Conservation (phyloP, 2,329 filamentous ascomycete genomes). For the Mariannaea elegans region DNA sequence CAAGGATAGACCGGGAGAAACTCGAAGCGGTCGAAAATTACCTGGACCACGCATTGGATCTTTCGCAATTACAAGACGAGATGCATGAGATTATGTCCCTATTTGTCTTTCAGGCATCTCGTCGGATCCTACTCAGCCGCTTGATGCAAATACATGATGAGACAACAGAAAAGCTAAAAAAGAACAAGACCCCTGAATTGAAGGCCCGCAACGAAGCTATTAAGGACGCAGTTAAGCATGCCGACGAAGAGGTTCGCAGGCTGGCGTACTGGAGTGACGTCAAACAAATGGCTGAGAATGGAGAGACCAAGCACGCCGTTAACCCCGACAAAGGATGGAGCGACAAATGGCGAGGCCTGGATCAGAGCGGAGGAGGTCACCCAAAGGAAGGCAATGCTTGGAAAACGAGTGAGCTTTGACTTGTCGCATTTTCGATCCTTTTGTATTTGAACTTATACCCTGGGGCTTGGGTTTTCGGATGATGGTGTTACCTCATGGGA, state of each 20-base stretch:
- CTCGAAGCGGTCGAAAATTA: conserved; percentile 85
- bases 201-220: conserved; percentile 70
- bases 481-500: neutral
- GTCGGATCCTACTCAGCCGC: conserved; percentile 76
- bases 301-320: conserved; percentile 56
- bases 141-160: conserved; percentile 68
- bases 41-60: conserved; percentile 79
- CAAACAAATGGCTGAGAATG: conserved; percentile 70
- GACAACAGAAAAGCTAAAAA: conserved; percentile 48
- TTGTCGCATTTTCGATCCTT: conserved; percentile 7
- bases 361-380: conserved; percentile 59
- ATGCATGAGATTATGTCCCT: conserved; percentile 88
- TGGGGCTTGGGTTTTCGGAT: conserved; percentile 2
- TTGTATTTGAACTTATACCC: conserved; percentile 3
- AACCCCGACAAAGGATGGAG: conserved; percentile 49
- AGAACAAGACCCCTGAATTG: conserved; percentile 46
- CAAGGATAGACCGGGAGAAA: conserved; percentile 90
- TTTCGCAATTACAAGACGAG: conserved; percentile 76
- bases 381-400: conserved; percentile 39
- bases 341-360: conserved; percentile 59
- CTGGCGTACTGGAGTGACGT: conserved; percentile 91
- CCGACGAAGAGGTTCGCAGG: conserved; percentile 80
- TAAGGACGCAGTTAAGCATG: conserved; percentile 76
- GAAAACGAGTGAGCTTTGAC: conserved; percentile 30
- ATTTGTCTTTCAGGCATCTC: conserved; percentile 89